Conservation (phyloP, 768 basidiomycete genomes). For the Kwoniella dejecticola region DNA sequence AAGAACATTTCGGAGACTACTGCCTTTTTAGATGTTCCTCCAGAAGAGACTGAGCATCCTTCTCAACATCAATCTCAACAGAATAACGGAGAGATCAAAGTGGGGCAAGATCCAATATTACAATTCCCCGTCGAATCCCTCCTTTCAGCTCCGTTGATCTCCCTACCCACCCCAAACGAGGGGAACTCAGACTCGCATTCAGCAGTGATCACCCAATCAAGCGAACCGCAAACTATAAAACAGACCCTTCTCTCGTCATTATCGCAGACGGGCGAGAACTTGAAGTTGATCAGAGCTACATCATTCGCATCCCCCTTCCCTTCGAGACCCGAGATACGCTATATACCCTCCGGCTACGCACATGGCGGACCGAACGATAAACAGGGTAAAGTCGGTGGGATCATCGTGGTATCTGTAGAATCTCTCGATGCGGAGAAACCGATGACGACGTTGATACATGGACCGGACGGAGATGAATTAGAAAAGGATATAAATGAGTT, state of each 20-base stretch:
- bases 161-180: constrained; percentile 45
- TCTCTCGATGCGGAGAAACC: constrained; percentile 57
- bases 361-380: constrained; percentile 51
- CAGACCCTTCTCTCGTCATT: constrained; percentile 62
- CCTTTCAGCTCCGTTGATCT: constrained; percentile 70
- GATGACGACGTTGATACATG: constrained; percentile 44
- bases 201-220: constrained; percentile 60
- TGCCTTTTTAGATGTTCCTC: constrained; percentile 67
- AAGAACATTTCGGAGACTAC: constrained; percentile 79
- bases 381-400: constrained; percentile 60
- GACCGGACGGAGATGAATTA: constrained; percentile 54
- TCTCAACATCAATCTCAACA: neutral
- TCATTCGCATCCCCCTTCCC: constrained; percentile 55
- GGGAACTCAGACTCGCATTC: constrained; percentile 55
- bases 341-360: constrained; percentile 51
- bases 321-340: constrained; percentile 42
- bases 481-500: constrained; percentile 65
- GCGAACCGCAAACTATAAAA: constrained; percentile 68
- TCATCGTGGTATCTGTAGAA: constrained; percentile 58
- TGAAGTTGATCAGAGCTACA: constrained; percentile 54
- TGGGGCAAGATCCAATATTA: constrained; percentile 57
- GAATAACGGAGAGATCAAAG: neutral
- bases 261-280: constrained; percentile 55
- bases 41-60: constrained; percentile 1
- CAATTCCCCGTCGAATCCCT: constrained; percentile 62